Percentiles rank a stretch among this genome's conserved stretches.
Evolutionary conservation across 2,329 filamentous ascomycete species (phyloP).

Genomic region (Paecilomyces sp.): DNA sequence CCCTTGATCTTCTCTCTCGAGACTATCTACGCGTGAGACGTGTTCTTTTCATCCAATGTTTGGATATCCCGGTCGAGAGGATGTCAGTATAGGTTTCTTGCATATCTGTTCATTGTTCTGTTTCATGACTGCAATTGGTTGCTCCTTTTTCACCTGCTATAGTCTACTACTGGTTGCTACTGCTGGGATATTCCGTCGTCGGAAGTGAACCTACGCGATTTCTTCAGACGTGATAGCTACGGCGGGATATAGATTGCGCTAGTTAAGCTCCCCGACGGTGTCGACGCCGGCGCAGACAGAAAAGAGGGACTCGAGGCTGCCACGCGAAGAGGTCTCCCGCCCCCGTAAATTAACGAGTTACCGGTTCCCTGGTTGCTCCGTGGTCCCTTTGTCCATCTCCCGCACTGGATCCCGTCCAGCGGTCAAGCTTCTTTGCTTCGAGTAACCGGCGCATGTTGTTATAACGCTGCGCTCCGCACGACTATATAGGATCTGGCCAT

Average conservation of each 20-base stretch:
- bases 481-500: neutral
- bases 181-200: neutral
- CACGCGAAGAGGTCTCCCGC: conserved; percentile 12
- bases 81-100: neutral
- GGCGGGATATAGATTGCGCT: neutral
- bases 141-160: neutral
- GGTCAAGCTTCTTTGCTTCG: conserved; percentile 2
- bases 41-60: neutral
- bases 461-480: neutral
- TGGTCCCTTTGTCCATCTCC: conserved; percentile 14
- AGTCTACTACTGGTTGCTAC: neutral
- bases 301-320: conserved; percentile 4
- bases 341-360: conserved; percentile 15
- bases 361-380: conserved; percentile 16
- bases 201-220: neutral
- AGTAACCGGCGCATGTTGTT: neutral
- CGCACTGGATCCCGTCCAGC: conserved; percentile 8
- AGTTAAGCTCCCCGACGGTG: neutral
- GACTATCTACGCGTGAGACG: neutral
- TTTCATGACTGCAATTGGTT: neutral
- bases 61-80: neutral
- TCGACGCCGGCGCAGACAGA: conserved; percentile 5
- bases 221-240: neutral
- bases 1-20: too few species aligned
- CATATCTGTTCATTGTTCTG: neutral